Evolutionary conservation across 2,329 filamentous ascomycete species (phyloP).

Genomic region (Diaporthe batatas): DNA sequence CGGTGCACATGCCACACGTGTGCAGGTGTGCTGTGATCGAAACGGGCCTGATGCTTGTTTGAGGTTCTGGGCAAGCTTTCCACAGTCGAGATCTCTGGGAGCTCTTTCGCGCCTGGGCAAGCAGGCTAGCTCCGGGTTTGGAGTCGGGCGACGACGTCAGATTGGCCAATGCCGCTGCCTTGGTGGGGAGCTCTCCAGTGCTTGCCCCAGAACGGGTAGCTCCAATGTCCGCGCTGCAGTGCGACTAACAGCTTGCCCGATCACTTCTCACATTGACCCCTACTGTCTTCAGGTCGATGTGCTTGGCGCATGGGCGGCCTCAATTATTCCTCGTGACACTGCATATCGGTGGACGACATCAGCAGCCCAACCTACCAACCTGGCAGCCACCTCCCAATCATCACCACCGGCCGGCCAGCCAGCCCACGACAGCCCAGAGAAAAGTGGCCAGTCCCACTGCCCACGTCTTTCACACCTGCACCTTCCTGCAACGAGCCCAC

Average conservation of each 20-base stretch:
- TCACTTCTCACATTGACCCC: slow-evolving; percentile 25
- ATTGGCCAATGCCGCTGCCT: slow-evolving; percentile 36
- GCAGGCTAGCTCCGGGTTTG: slow-evolving; percentile 14
- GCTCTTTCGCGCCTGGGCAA: slow-evolving; percentile 30
- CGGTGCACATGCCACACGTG: not conserved
- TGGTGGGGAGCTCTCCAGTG: slow-evolving; percentile 30
- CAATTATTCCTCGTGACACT: slow-evolving; percentile 21
- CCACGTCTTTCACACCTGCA: not conserved
- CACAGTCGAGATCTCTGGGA: slow-evolving; percentile 25
- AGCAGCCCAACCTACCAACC: slow-evolving; percentile 20
- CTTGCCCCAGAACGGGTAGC: slow-evolving; percentile 26
- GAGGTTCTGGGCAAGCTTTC: slow-evolving; percentile 2
- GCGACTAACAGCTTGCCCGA: slow-evolving; percentile 11
- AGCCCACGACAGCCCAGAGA: not conserved
- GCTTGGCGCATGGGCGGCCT: slow-evolving; percentile 41
- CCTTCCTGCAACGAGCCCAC: not conserved
- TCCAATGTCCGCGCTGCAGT: slow-evolving; percentile 1
- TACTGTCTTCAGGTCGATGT: slow-evolving; percentile 5
- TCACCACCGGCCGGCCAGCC: not conserved
- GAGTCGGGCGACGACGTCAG: slow-evolving; percentile 10
- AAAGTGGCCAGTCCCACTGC: slow-evolving; percentile 24
- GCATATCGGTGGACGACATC: slow-evolving; percentile 20
- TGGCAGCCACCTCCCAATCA: slow-evolving; percentile 5
- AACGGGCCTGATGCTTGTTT: slow-evolving; percentile 28
- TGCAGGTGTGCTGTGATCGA: slow-evolving; percentile 15